Percentiles rank a stretch among this genome's conserved stretches.
phyloP scores from a whole-genome alignment of 495 filamentous ascomycete species.

The Letharia lupina region DNA sequence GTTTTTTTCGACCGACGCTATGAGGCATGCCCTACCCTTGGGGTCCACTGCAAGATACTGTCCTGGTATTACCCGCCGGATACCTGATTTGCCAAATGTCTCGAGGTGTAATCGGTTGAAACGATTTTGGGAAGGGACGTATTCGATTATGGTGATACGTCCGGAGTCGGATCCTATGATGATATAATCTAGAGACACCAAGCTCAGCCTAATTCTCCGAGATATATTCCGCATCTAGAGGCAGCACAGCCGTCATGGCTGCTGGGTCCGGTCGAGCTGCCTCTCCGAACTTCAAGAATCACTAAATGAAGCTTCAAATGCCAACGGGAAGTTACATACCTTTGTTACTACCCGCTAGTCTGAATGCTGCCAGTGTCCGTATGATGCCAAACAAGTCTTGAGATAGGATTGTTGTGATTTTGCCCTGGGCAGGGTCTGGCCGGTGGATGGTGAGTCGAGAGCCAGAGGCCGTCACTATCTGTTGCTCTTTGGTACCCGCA shows the following conservation, averaged over 20 bases:
- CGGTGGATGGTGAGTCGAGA: conserved; percentile 81
- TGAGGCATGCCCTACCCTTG: conserved; percentile 87
- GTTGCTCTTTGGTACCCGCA: conserved; percentile 88
- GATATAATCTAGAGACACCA: conserved; percentile 70
- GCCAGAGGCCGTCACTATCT: conserved; percentile 89
- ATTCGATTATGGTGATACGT: conserved; percentile 89
- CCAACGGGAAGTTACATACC: conserved; percentile 57
- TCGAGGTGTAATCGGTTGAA: conserved; percentile 88
- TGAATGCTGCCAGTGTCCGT: conserved; percentile 74
- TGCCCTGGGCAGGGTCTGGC: conserved; percentile 74
- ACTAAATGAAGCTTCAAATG: conserved; percentile 74
- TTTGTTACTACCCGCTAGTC: conserved; percentile 88
- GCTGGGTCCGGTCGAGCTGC: conserved; percentile 37
- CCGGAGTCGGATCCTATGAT: conserved; percentile 94
- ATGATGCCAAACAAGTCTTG: conserved; percentile 97
- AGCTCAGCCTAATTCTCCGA: conserved; percentile 51
- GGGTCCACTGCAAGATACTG: conserved; percentile 93
- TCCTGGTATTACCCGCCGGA: conserved; percentile 86
- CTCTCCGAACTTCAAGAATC: conserved; percentile 71
- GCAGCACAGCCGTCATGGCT: conserved; percentile 22
- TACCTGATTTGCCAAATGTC: conserved; percentile 96
- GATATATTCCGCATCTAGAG: conserved; percentile 25
- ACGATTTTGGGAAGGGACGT: conserved; percentile 73
- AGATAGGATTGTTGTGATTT: conserved; percentile 73
- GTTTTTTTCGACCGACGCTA: conserved; percentile 95